Percentiles rank a stretch among this genome's conserved stretches.
phyloP scores from a whole-genome alignment of 2,329 filamentous ascomycete genomes.

The Alternaria sp. region DNA sequence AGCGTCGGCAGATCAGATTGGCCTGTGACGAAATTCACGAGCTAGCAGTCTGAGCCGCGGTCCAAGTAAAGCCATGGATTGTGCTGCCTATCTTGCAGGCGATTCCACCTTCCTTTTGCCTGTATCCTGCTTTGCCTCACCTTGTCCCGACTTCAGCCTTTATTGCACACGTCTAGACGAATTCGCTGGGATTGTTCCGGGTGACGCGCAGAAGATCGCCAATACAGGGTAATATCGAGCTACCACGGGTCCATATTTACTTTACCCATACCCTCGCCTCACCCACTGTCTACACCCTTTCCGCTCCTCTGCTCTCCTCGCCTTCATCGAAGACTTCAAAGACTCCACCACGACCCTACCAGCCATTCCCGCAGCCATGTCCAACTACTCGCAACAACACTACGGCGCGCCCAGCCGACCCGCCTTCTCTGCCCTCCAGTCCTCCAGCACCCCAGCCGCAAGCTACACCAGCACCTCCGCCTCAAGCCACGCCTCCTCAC shows the following conservation, averaged over 20 bases:
- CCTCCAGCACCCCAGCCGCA: conserved; percentile 33
- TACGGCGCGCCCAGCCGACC: conserved; percentile 32
- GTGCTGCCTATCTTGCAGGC: conserved; percentile 5
- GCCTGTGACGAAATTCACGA: conserved; percentile 25
- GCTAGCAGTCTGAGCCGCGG: conserved; percentile 26
- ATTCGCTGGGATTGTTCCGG: conserved; percentile 14
- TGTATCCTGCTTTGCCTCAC: conserved; percentile 2
- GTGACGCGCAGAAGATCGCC: conserved; percentile 13
- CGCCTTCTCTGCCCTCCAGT: conserved; percentile 46
- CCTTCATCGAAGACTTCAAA: neutral
- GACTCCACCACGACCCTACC: neutral
- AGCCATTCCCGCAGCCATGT: conserved; percentile 18
- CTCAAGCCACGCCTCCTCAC: conserved; percentile 45
- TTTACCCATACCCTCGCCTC: conserved; percentile 22
- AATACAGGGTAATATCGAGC: conserved; percentile 26
- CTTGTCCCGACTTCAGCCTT: conserved; percentile 15
- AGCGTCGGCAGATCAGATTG: conserved; percentile 24
- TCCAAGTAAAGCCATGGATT: conserved; percentile 11
- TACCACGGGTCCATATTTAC: conserved; percentile 24
- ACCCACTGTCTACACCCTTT: conserved; percentile 1
- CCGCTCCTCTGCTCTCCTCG: neutral
- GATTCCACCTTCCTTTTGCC: conserved; percentile 7
- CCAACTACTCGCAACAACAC: conserved; percentile 26
- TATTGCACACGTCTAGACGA: conserved; percentile 5
- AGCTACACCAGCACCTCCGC: conserved; percentile 53